These are phyloP conservation scores for Alternaria triticina DNA, from an alignment of 2,329 filamentous ascomycete species.

Conservation along the genomic window DNA sequence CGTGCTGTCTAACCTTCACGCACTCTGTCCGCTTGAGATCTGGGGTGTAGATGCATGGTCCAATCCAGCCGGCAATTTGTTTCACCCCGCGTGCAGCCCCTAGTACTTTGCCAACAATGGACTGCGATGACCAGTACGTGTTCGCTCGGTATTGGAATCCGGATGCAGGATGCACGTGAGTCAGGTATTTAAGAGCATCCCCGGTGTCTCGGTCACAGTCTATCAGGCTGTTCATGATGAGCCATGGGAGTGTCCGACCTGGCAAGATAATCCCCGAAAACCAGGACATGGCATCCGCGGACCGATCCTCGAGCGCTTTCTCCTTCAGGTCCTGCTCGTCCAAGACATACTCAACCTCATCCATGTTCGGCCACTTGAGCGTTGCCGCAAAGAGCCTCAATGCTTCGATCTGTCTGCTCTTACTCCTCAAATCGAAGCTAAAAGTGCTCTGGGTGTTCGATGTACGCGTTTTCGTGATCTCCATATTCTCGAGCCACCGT, in stretches of 20 bases:
- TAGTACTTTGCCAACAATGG: conserved; percentile 77
- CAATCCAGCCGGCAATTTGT: conserved; percentile 75
- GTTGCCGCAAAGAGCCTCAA: conserved; percentile 71
- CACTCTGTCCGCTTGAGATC: conserved; percentile 74
- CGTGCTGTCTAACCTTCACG: conserved; percentile 68
- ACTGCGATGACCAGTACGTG: conserved; percentile 77
- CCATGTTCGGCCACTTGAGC: conserved; percentile 79
- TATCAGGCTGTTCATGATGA: conserved; percentile 79
- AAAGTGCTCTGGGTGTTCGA: conserved; percentile 56
- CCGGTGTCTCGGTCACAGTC: conserved; percentile 75
- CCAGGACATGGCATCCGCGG: conserved; percentile 77
- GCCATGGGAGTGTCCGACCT: conserved; percentile 72
- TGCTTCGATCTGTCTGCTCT: conserved; percentile 71
- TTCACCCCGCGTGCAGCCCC: conserved; percentile 70
- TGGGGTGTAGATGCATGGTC: conserved; percentile 70
- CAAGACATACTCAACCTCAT: conserved; percentile 67
- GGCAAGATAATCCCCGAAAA: conserved; percentile 77
- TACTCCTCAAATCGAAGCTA: conserved; percentile 68
- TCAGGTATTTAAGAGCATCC: conserved; percentile 69
- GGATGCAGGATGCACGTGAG: conserved; percentile 70
- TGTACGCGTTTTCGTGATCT: conserved; percentile 65
- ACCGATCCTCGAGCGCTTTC: conserved; percentile 62
- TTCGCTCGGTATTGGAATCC: conserved; percentile 80
- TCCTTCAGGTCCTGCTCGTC: conserved; percentile 61
- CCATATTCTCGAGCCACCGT: conserved; percentile 74